Conservation (phyloP, 805 yeast genomes). For the Groenewaldozyma salmanticensis region DNA sequence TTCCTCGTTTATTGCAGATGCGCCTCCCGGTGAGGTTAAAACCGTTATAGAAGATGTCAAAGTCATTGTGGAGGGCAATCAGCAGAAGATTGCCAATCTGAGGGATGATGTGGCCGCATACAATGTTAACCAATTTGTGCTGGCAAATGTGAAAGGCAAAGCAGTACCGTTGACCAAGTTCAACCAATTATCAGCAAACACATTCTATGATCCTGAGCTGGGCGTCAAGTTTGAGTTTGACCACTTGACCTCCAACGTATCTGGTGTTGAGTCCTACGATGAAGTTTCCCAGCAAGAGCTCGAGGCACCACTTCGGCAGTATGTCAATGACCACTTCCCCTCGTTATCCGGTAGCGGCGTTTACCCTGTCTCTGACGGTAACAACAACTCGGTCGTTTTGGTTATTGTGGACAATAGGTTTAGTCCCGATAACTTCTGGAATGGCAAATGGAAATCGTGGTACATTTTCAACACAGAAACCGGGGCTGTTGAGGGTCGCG, state of each 20-base stretch:
- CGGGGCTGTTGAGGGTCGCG: constrained; percentile 38
- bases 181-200: constrained; percentile 38
- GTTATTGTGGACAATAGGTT: constrained; percentile 62
- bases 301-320: constrained; percentile 25
- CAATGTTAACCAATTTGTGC: constrained; percentile 31
- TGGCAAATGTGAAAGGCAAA: constrained; percentile 22
- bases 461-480: constrained; percentile 37
- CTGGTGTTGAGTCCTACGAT: constrained; percentile 4
- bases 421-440: constrained; percentile 72
- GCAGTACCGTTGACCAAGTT: constrained; percentile 37
- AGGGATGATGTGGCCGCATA: constrained; percentile 31
- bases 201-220: constrained; percentile 41
- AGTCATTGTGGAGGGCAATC: constrained; percentile 33
- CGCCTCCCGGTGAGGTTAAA: constrained; percentile 47
- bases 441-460: constrained; percentile 77
- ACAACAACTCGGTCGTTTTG: constrained; percentile 26
- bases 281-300: background rate
- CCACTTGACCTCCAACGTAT: constrained; percentile 8
- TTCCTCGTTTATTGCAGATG: constrained; percentile 35
- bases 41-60: constrained; percentile 32
- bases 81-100: constrained; percentile 24
- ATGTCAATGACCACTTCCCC: constrained; percentile 61
- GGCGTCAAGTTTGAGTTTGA: constrained; percentile 22
- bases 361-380: constrained; percentile 28
- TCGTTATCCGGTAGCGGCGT: constrained; percentile 40